Percentiles rank a stretch among this genome's conserved stretches.
phyloP scores from a whole-genome alignment of 495 filamentous ascomycete species.

The Penicillium waksmanii region DNA sequence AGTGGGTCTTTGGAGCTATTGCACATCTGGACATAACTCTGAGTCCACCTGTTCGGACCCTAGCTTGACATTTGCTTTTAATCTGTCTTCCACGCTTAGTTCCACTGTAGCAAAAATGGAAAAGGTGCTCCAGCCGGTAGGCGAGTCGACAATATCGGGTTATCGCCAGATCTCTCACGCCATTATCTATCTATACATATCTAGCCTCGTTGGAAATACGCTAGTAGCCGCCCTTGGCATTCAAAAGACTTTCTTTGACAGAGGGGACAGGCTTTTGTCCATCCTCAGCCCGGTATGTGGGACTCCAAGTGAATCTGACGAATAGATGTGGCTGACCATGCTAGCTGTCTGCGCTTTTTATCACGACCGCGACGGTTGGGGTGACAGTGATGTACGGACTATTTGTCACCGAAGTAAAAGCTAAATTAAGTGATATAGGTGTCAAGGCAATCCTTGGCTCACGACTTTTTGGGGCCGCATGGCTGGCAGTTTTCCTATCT shows the following conservation, averaged over 20 bases:
- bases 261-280: not conserved
- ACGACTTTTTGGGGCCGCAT: not conserved
- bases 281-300: not conserved
- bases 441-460: slow-evolving; percentile 3
- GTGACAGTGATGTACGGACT: slow-evolving; percentile 6
- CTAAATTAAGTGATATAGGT: slow-evolving; percentile 1
- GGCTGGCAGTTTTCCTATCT: slow-evolving; percentile 12
- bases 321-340: not conserved
- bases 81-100: slow-evolving; percentile 6
- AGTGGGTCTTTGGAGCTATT: slow-evolving; percentile 11
- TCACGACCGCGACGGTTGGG: not conserved
- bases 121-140: not conserved
- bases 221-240: not conserved
- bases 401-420: not conserved
- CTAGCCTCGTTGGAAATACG: not conserved
- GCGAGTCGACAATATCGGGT: not conserved
- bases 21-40: slow-evolving; percentile 1
- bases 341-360: slow-evolving; percentile 2
- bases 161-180: not conserved
- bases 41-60: slow-evolving; percentile 5
- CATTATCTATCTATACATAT: not conserved
- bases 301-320: not conserved
- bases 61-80: slow-evolving; percentile 10
- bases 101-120: not conserved
- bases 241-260: not conserved